A percentile compares a stretch with the other conserved stretches of the same genome.
These are phyloP conservation scores for Gigaspora rosea DNA, from an alignment of 192 early-diverging fungal genomes.

Conservation along the genomic window DNA sequence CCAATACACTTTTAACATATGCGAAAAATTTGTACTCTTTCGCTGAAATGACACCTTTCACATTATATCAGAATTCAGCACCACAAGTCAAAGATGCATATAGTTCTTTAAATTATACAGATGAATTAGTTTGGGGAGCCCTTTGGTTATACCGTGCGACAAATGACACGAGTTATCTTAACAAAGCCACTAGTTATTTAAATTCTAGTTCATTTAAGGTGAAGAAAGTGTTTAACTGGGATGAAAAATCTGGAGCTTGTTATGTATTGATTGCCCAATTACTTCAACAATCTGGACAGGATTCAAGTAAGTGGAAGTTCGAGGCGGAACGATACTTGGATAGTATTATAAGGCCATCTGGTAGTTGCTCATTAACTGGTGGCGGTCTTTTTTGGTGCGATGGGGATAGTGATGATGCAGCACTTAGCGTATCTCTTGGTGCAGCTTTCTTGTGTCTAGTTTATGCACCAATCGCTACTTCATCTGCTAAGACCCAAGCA, in stretches of 20 bases:
- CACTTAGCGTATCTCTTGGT: conserved; percentile 36
- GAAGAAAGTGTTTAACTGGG: conserved; percentile 52
- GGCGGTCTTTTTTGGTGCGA: conserved; percentile 49
- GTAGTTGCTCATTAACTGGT: conserved; percentile 38
- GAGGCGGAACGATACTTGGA: conserved; percentile 44
- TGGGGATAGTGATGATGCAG: conserved; percentile 32
- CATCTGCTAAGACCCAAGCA: neutral
- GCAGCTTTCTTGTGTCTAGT: conserved; percentile 41
- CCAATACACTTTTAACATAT: conserved; percentile 42
- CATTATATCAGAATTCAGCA: neutral
- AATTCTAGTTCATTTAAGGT: conserved; percentile 34
- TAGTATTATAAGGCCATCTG: conserved; percentile 30
- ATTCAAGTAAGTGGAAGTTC: conserved; percentile 37
- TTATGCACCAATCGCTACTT: conserved; percentile 8
- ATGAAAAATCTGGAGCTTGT: conserved; percentile 43
- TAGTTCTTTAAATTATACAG: conserved; percentile 29
- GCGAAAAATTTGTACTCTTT: conserved; percentile 49
- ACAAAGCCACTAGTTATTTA: conserved; percentile 50
- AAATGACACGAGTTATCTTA: conserved; percentile 43
- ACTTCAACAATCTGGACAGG: conserved; percentile 27
- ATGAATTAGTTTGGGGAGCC: conserved; percentile 58
- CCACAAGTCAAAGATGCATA: neutral
- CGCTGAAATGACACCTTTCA: conserved; percentile 39
- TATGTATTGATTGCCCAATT: conserved; percentile 47
- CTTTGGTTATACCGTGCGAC: conserved; percentile 61